phyloP scores from a whole-genome alignment of 2,329 filamentous ascomycete species.

The Chaetomium globosum region DNA sequence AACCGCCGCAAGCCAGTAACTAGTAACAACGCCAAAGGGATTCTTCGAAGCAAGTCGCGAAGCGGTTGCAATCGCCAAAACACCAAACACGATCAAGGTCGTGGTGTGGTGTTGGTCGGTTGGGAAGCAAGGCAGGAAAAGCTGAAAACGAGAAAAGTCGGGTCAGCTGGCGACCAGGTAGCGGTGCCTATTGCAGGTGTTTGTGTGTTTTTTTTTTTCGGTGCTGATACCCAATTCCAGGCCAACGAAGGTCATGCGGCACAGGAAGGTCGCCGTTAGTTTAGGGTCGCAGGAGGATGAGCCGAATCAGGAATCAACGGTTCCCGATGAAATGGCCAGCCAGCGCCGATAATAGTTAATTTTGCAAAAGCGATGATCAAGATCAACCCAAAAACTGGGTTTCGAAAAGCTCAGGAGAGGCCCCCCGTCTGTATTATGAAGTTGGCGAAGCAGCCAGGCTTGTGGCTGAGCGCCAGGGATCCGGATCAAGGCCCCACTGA shows the following conservation, averaged over 20 bases:
- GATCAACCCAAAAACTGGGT: constrained; percentile 32
- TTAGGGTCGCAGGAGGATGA: neutral
- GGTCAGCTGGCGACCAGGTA: constrained; percentile 21
- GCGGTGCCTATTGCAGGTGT: constrained; percentile 9
- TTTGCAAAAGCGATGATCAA: constrained; percentile 20
- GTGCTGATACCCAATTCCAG: constrained; percentile 25
- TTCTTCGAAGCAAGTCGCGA: neutral
- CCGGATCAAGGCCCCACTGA: constrained; percentile 27
- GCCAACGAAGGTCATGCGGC: constrained; percentile 20
- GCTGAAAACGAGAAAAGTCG: constrained; percentile 23
- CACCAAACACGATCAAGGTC: neutral
- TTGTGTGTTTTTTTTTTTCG: constrained; percentile 22
- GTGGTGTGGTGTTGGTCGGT: neutral
- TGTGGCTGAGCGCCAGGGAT: constrained; percentile 36
- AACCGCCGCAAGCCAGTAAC: constrained; percentile 8
- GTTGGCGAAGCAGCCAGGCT: constrained; percentile 26
- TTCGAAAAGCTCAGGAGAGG: constrained; percentile 36
- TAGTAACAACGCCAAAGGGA: neutral
- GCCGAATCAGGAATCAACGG: neutral
- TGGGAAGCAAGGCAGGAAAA: neutral
- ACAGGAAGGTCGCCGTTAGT: constrained; percentile 4
- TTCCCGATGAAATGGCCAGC: constrained; percentile 15
- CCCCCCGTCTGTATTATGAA: constrained; percentile 32
- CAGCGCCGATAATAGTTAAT: constrained; percentile 27
- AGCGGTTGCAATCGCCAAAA: neutral